Percentiles rank a stretch among this genome's conserved stretches.
phyloP scores from a whole-genome alignment of 352 stramenopile species.

The Phytopythium ostracodes region DNA sequence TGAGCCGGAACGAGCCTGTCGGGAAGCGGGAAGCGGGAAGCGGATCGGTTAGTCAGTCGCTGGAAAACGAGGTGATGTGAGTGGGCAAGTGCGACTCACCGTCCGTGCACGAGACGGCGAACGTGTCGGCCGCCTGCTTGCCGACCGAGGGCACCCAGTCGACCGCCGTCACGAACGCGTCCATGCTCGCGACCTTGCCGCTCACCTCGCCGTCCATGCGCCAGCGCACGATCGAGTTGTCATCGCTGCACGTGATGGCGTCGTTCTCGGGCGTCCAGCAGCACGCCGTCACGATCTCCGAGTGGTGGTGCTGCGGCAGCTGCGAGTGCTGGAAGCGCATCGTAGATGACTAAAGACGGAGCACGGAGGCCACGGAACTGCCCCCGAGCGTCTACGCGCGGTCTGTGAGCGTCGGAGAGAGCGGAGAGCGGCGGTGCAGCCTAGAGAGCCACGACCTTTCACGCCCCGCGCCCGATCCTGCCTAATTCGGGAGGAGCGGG shows the following conservation, averaged over 20 bases:
- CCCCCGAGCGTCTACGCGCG: neutral
- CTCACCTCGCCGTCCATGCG: slow-evolving; percentile 82
- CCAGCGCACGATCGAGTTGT: slow-evolving; percentile 82
- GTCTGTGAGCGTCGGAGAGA: neutral
- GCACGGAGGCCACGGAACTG: neutral
- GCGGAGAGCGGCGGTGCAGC: neutral
- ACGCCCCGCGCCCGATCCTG: neutral
- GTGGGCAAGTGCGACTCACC: slow-evolving; percentile 12
- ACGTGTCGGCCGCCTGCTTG: slow-evolving; percentile 78
- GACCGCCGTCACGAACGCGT: slow-evolving; percentile 73
- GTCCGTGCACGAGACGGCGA: slow-evolving; percentile 90
- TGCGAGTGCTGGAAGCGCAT: slow-evolving; percentile 85
- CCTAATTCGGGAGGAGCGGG: neutral
- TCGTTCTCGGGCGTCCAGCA: slow-evolving; percentile 89
- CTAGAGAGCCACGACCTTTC: neutral
- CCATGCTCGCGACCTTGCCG: slow-evolving; percentile 63
- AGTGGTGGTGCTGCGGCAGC: slow-evolving; percentile 66
- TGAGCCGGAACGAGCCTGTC: slow-evolving; percentile 78
- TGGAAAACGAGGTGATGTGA: no score
- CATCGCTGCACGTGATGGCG: slow-evolving; percentile 83
- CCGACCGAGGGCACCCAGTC: slow-evolving; percentile 82
- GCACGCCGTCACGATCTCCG: slow-evolving; percentile 77
- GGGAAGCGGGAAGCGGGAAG: no score
- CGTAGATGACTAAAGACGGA: no score
- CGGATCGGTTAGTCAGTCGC: no score